These are phyloP conservation scores for Boletus sp. DNA, from an alignment of 768 basidiomycete species.

Conservation along the genomic window DNA sequence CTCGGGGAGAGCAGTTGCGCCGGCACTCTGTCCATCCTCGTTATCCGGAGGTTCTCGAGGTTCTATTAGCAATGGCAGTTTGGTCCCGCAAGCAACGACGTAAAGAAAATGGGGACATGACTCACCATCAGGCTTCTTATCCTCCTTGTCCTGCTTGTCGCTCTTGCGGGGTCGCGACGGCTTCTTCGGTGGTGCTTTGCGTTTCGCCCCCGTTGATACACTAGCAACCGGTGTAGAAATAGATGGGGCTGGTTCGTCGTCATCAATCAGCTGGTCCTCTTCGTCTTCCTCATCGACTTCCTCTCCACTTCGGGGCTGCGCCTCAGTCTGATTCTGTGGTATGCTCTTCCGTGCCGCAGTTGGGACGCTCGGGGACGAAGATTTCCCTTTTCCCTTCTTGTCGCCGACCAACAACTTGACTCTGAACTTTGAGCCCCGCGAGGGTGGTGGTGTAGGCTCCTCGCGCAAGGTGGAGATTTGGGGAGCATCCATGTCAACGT, in stretches of 20 bases:
- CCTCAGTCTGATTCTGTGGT: slow-evolving; percentile 17
- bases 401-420: slow-evolving; percentile 53
- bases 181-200: slow-evolving; percentile 47
- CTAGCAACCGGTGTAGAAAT: slow-evolving; percentile 26
- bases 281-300: slow-evolving; percentile 64
- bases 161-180: slow-evolving; percentile 51
- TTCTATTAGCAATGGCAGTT: slow-evolving; percentile 21
- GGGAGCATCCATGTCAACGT: slow-evolving; percentile 73
- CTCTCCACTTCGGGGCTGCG: slow-evolving; percentile 35
- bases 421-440: slow-evolving; percentile 38
- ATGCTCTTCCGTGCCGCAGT: slow-evolving; percentile 18
- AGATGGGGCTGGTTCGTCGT: slow-evolving; percentile 39
- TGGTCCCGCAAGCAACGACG: slow-evolving; percentile 6
- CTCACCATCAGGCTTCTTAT: slow-evolving; percentile 46
- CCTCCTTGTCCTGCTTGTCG: slow-evolving; percentile 44
- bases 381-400: slow-evolving; percentile 35
- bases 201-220: slow-evolving; percentile 42
- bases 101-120: slow-evolving; percentile 28
- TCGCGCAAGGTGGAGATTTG: slow-evolving; percentile 76
- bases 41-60: slow-evolving; percentile 28
- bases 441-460: slow-evolving; percentile 67
- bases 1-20: slow-evolving; percentile 23
- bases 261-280: slow-evolving; percentile 80
- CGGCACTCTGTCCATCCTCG: slow-evolving; percentile 19
- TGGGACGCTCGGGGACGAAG: slow-evolving; percentile 31